Percentiles rank a stretch among this genome's conserved stretches.
Evolutionary conservation across 441 rosid species (phyloP).

Genomic region (Corymbia calophylla): DNA sequence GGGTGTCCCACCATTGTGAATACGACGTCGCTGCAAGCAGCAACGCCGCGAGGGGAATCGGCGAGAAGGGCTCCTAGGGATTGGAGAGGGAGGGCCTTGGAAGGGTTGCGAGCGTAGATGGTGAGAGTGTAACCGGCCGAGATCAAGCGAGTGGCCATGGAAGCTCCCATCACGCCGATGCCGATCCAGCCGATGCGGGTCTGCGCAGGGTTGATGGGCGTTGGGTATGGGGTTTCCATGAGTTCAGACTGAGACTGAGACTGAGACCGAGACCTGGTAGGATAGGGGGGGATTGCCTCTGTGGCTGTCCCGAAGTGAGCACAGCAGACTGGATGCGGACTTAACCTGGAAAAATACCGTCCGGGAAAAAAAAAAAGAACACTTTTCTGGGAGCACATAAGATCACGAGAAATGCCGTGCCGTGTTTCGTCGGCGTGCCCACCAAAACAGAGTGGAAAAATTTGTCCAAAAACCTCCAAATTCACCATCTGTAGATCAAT

Average conservation of each 20-base stretch:
- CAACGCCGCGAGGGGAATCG: conserved; percentile 36
- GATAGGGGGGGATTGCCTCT: neutral
- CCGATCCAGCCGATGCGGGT: conserved; percentile 83
- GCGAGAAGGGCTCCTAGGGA: conserved; percentile 50
- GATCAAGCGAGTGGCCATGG: conserved; percentile 76
- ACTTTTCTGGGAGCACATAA: neutral
- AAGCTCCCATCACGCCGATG: conserved; percentile 78
- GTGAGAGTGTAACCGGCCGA: conserved; percentile 58
- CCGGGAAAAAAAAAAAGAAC: neutral
- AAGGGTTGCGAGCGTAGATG: conserved; percentile 55
- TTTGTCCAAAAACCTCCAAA: neutral
- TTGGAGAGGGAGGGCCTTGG: conserved; percentile 45
- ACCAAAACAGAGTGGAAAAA: neutral
- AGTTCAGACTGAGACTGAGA: neutral
- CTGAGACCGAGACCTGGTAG: too few species aligned
- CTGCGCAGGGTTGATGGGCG: neutral
- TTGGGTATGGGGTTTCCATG: neutral
- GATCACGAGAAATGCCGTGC: neutral
- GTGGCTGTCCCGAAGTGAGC: neutral
- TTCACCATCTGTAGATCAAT: accelerated
- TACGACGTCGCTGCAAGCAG: conserved; percentile 43
- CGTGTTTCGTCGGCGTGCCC: neutral
- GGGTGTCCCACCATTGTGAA: conserved; percentile 82
- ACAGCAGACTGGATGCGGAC: neutral
- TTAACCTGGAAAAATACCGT: neutral